Percentiles rank a stretch among this genome's conserved stretches.
These are phyloP conservation scores for cucumber (Cucumis sativus) DNA, from an alignment of 306 rosid genomes.

Conservation along the genomic window Cucumber_9930_V3 NC_026658.2:5333001-5333500, in stretches of 20 bases:
- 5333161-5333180: conserved; percentile 29
- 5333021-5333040: no score
- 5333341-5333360: conserved; percentile 24
- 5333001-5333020: no score
- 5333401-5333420: no score
- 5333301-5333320: conserved; percentile 22
- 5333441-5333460: no score
- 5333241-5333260: conserved; percentile 40
- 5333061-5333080: conserved; percentile 19
- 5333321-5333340: conserved; percentile 19
- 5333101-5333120: conserved; percentile 29
- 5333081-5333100: conserved; percentile 28
- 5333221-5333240: conserved; percentile 42
- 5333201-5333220: conserved; percentile 39
- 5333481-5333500: no score
- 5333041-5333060: no score
- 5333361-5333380: conserved; percentile 12
- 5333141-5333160: conserved; percentile 17
- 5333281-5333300: conserved; percentile 25
- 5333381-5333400: conserved; percentile 8
- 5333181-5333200: conserved; percentile 33
- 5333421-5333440: no score
- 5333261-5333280: conserved; percentile 28
- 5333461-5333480: no score
- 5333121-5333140: conserved; percentile 21